Conservation (phyloP, 108 stramenopile species). For the Phaeodactylum tricornutum region DNA sequence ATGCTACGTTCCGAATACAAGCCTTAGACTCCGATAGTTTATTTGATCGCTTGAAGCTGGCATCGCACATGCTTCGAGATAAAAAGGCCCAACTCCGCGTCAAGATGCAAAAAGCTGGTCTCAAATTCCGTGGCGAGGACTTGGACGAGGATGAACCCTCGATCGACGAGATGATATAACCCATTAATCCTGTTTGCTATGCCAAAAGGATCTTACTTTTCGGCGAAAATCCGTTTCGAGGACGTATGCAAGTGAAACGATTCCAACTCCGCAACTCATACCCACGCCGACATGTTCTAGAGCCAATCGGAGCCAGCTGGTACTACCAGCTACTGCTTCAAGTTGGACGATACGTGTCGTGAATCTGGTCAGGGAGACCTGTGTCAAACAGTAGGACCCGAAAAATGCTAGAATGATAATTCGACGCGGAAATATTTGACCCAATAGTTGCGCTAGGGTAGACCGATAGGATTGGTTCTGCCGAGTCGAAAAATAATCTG, state of each 20-base stretch:
- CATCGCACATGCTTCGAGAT: conserved; percentile 49
- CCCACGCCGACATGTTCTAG: conserved; percentile 44
- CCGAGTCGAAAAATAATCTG: conserved; percentile 34
- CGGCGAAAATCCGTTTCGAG: conserved; percentile 35
- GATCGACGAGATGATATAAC: too few relatives aligned
- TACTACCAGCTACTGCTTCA: conserved; percentile 14
- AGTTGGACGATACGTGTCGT: conserved; percentile 15
- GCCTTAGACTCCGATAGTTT: conserved; percentile 56
- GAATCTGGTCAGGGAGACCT: background rate
- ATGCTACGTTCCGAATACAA: conserved; percentile 45
- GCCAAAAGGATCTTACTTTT: too few relatives aligned
- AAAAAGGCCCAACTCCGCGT: conserved; percentile 37
- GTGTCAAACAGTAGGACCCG: conserved; percentile 24
- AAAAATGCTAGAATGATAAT: conserved; percentile 36
- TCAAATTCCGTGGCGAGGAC: conserved; percentile 9
- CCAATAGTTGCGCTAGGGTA: conserved; percentile 14
- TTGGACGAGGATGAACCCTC: conserved; percentile 5
- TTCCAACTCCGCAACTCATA: conserved; percentile 23
- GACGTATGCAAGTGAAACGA: conserved; percentile 11
- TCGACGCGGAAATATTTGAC: conserved; percentile 38
- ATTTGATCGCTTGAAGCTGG: conserved; percentile 52
- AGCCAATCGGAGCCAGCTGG: conserved; percentile 44
- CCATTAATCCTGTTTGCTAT: too few relatives aligned
- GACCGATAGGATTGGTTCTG: background rate
- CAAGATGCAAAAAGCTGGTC: conserved; percentile 38